phyloP scores from a whole-genome alignment of 345 rosid species.

The Populus simonii region DNA sequence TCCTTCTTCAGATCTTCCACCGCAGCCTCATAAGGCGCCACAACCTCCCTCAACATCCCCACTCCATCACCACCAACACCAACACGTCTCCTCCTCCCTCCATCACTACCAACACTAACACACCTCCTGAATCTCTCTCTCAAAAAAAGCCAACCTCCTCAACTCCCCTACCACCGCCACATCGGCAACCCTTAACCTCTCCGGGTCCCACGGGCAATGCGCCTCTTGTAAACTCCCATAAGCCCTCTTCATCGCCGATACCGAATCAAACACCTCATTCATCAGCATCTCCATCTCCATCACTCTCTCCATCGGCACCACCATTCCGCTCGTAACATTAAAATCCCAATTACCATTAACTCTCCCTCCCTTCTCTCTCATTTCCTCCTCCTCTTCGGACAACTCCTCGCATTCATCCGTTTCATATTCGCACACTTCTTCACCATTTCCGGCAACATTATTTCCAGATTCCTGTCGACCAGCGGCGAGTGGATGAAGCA shows the following conservation, averaged over 20 bases:
- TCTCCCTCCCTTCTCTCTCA: neutral
- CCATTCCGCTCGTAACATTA: constrained; percentile 16
- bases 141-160: constrained; percentile 56
- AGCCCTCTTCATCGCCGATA: constrained; percentile 67
- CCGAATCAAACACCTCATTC: constrained; percentile 74
- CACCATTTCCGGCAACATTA: constrained; percentile 22
- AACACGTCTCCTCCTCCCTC: constrained; percentile 17
- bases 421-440: constrained; percentile 31
- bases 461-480: constrained; percentile 46
- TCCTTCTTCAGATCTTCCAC: constrained; percentile 84
- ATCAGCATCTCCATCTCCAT: constrained; percentile 59
- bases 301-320: constrained; percentile 24
- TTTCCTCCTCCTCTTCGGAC: constrained; percentile 28
- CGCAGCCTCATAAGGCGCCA: constrained; percentile 91
- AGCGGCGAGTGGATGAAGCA: constrained; percentile 79
- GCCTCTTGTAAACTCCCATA: constrained; percentile 78
- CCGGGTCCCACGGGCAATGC: constrained; percentile 95
- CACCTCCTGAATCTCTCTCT: constrained; percentile 73
- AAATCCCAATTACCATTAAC: constrained; percentile 9
- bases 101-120: constrained; percentile 24
- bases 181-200: constrained; percentile 81
- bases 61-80: constrained; percentile 30
- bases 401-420: constrained; percentile 35
- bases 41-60: constrained; percentile 70
- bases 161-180: constrained; percentile 76